A percentile compares a stretch with the other conserved stretches of the same genome.
Evolutionary conservation across 2,329 filamentous ascomycete species (phyloP).

Genomic region (Aspergillus sp.): DNA sequence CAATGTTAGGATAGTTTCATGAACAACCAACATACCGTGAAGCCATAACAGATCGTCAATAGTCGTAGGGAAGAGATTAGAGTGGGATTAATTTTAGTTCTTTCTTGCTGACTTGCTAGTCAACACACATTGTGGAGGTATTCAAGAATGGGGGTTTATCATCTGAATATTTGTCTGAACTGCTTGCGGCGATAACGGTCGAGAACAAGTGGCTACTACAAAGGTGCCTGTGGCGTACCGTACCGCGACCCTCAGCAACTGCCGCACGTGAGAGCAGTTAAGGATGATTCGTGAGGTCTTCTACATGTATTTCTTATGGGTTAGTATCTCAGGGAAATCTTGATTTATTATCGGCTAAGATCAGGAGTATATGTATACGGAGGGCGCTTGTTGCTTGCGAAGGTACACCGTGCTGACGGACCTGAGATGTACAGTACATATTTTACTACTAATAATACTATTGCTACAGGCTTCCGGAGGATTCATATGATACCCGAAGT

Average conservation of each 20-base stretch:
- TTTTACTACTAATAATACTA: neutral
- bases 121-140: neutral
- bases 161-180: neutral
- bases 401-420: neutral
- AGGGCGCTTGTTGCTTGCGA: neutral
- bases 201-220: conserved; percentile 14
- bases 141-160: neutral
- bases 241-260: neutral
- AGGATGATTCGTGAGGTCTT: too few species aligned
- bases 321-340: neutral
- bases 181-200: conserved; percentile 13
- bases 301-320: too few species aligned
- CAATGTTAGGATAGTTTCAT: neutral
- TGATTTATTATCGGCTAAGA: too few species aligned
- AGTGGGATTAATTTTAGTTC: neutral
- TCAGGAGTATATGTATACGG: neutral
- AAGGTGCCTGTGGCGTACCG: conserved; percentile 16
- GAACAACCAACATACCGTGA: conserved; percentile 30
- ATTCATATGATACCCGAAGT: neutral
- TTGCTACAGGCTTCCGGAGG: neutral
- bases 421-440: too few species aligned
- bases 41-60: conserved; percentile 27
- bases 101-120: neutral
- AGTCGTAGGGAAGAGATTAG: neutral
- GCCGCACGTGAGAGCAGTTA: neutral